Conservation (phyloP, 768 basidiomycete species). For the Termitomyces sp. region DNA sequence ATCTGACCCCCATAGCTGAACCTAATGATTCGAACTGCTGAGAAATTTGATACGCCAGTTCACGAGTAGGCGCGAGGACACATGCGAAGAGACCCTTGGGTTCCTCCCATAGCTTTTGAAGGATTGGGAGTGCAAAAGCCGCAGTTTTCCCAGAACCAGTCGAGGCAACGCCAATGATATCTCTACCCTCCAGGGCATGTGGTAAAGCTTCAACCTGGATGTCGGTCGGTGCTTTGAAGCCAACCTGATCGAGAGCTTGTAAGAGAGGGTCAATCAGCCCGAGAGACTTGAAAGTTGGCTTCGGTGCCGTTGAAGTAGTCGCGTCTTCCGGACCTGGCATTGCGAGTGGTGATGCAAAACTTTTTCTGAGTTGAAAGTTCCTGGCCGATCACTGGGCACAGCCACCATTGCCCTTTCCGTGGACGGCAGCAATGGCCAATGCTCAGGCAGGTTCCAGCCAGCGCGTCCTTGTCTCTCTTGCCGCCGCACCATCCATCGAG, state of each 20-base stretch:
- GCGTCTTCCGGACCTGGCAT: conserved; percentile 70
- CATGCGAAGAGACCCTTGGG: conserved; percentile 92
- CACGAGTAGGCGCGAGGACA: conserved; percentile 94
- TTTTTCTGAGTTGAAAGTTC: conserved; percentile 12
- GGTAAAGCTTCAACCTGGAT: conserved; percentile 87
- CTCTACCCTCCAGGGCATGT: conserved; percentile 82
- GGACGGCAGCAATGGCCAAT: conserved; percentile 10
- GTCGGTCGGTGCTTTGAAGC: conserved; percentile 82
- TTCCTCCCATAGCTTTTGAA: conserved; percentile 95
- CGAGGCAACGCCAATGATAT: conserved; percentile 97
- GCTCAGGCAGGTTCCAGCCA: conserved; percentile 22
- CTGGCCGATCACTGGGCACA: conserved; percentile 17
- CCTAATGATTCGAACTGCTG: conserved; percentile 93
- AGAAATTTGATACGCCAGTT: conserved; percentile 97
- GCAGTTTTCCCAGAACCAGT: conserved; percentile 98
- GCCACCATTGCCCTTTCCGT: conserved; percentile 13
- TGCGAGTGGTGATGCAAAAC: conserved; percentile 10
- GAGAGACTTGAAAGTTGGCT: conserved; percentile 68
- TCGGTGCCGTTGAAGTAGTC: conserved; percentile 25
- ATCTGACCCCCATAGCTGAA: conserved; percentile 87
- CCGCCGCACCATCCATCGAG: conserved; percentile 56
- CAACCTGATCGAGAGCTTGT: conserved; percentile 74
- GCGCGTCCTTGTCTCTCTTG: conserved; percentile 62
- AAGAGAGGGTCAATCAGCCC: conserved; percentile 89
- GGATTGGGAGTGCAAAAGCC: conserved; percentile 91